Base-by-base conservation (phyloP, 768 basidiomycete species). In the Phlebiopsis gigantea region DNA sequence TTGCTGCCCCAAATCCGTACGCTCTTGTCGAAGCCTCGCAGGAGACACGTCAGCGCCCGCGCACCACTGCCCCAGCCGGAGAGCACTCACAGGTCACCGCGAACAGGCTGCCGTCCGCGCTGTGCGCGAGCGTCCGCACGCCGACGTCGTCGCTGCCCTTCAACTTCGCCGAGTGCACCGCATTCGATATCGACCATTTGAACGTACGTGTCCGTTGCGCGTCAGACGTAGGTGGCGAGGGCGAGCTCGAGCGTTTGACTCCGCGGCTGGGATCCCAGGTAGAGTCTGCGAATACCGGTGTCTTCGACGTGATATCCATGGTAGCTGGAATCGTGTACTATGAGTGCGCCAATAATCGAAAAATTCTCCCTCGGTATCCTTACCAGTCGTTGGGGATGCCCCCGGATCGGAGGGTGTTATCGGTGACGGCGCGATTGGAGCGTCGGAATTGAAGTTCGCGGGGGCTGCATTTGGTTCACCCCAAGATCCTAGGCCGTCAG, bases 1-100 rank as follows among this genome's bases (percentile, higher is more conserved):
- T 64, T 53, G 58, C 75, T 84, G 60, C 76, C 77, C 83, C 83
- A 86, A 65, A 88, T 79, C 45, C 87, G 83, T 47, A 87, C 71
- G 21, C 83, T 80, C 29, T 72, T 74, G 68, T 88, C 85, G 41
- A 73, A 68, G 63, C 82, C 84, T 85, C 10, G 54, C 24, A 26
- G 6, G n/a, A n/a, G n/a, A 44, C 46, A 1, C 25, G 26, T 47
- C 5, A 47, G 25, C 24, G 5, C 21, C 5, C 46, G 14, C 43
- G 17, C 2, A 26, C 28, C 24, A 49, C 34, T 9, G 42, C 28
- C 19, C 28, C 19, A 17, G n/a, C n/a, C 21, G 24, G 25, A 22
- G 25, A 55, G 21, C 8, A 75, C 83, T 66, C 61, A 81, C 86
- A 87, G 60, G 72, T 74, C 53, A 85, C 66, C 5, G 84, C 86